phyloP scores from a whole-genome alignment of 2,329 filamentous ascomycete species.

The Paracoccidioides brasiliensis region DNA sequence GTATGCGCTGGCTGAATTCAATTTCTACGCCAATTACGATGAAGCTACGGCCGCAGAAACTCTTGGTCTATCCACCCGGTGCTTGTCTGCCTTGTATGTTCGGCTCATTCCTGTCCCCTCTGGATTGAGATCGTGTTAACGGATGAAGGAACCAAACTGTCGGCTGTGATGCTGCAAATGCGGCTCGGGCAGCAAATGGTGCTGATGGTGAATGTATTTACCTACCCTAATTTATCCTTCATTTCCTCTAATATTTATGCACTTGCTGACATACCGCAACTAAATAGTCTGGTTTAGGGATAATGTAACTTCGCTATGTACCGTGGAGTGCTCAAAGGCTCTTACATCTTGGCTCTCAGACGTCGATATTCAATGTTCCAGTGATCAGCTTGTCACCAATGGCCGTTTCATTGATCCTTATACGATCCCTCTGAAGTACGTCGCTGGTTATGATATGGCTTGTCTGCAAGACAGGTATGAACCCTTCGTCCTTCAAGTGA shows the following conservation, averaged over 20 bases:
- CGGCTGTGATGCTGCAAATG: conserved; percentile 9
- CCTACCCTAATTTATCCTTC: neutral
- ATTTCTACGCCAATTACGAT: conserved; percentile 11
- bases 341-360: conserved; percentile 9
- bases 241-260: neutral
- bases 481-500: neutral
- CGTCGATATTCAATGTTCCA: conserved; percentile 8
- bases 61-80: conserved; percentile 9
- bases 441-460: conserved; percentile 10
- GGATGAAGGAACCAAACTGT: conserved; percentile 10
- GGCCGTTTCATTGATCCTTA: conserved; percentile 10
- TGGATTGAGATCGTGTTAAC: neutral
- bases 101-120: neutral
- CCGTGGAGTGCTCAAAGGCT: conserved; percentile 6
- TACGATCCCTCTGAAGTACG: conserved; percentile 10
- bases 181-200: conserved; percentile 9
- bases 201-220: conserved; percentile 10
- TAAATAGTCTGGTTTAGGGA: conserved; percentile 10
- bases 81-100: conserved; percentile 10
- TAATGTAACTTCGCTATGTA: conserved; percentile 10
- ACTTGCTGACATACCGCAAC: neutral
- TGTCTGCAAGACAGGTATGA: conserved; percentile 11
- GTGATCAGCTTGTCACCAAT: conserved; percentile 7
- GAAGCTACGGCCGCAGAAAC: conserved; percentile 6
- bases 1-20: conserved; percentile 7